A percentile compares a stretch with the other conserved stretches of the same genome.
Conservation (phyloP, 2,329 filamentous ascomycete genomes). For the Orbilia oligospora region DNA sequence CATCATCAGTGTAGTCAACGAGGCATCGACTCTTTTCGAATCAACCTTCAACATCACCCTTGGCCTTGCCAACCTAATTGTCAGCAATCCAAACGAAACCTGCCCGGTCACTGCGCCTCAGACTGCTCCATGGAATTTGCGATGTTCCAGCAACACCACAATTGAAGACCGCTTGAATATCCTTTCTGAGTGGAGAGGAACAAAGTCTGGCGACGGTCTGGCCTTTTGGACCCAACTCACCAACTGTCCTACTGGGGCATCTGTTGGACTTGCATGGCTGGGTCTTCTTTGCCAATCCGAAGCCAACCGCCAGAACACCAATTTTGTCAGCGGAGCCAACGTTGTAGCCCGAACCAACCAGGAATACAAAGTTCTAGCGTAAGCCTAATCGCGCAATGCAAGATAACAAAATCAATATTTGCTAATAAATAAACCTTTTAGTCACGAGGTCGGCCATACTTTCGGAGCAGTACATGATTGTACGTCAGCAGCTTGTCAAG, state of each 20-base stretch:
- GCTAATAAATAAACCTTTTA: slow-evolving; percentile 48
- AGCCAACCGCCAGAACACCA: slow-evolving; percentile 71
- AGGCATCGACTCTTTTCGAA: slow-evolving; percentile 86
- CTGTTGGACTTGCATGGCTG: slow-evolving; percentile 93
- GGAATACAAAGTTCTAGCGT: slow-evolving; percentile 94
- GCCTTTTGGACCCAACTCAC: slow-evolving; percentile 94
- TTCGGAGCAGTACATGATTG: slow-evolving; percentile 98
- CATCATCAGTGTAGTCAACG: slow-evolving; percentile 86
- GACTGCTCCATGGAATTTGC: slow-evolving; percentile 85
- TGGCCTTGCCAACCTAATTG: slow-evolving; percentile 86
- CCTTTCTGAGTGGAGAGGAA: slow-evolving; percentile 89
- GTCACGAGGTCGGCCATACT: slow-evolving; percentile 90
- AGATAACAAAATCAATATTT: neutral
- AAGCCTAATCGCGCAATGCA: slow-evolving; percentile 30
- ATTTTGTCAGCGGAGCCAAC: slow-evolving; percentile 87
- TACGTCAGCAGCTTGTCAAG: slow-evolving; percentile 69
- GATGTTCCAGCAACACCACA: slow-evolving; percentile 74
- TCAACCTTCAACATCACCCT: slow-evolving; percentile 94
- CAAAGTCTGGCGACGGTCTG: slow-evolving; percentile 80
- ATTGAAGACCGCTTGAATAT: slow-evolving; percentile 85
- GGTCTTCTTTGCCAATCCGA: slow-evolving; percentile 82
- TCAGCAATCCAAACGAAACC: slow-evolving; percentile 74
- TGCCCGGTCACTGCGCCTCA: slow-evolving; percentile 80
- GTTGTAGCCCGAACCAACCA: slow-evolving; percentile 86
- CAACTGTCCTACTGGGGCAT: slow-evolving; percentile 83